Evolutionary conservation across 371 early-diverging fungal species (phyloP), one percentile per base, ranked within the genome.

Genomic region (Mucor plumbeus): DNA sequence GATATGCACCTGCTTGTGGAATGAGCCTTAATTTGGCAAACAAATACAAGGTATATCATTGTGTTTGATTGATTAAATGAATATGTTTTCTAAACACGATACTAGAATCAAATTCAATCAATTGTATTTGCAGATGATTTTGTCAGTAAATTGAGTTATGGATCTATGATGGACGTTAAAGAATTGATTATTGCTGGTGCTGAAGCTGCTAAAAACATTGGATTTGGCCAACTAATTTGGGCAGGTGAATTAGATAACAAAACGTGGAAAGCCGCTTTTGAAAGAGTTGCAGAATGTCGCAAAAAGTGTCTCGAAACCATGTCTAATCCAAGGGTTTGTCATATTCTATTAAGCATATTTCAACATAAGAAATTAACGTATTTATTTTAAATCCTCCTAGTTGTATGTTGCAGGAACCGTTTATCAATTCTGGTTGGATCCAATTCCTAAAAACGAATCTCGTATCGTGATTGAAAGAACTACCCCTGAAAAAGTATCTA

Each of bases 361-460:
- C 26, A 53, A 41, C 8, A 5, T 33, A 13, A 13, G 19, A 11
- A 50, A 19, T 8, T 34, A 17, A 61, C 48, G 3, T 47, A 7
- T 19, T 31, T n/a, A 7, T 17, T 17, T 26, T 36, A 21, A 21
- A 3, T n/a, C 0, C 14, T 13, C 14, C 34, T 65, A 79, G 80
- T 56, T 79, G 15, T 79, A 79, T 60, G 75, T 79, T 5, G 80
- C 80, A 58, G 80, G 80, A 31, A 76, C 55, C 15, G 73, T 79
- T 3, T 79, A 76, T 63, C 80, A 79, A 59, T 79, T 79, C 54
- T 79, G 80, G 80, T 60, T 79, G 74, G 73, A 79, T 39, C 76
- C 76, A 31, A 74, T 61, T 14, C 73, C 74, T 7, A 74, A 68
- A 40, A 76, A 79, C 36, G 70, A 71, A 26, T 75, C 79, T 0